Evolutionary conservation across 768 basidiomycete genomes (phyloP).

Genomic region (Pleurotus platypus): DNA sequence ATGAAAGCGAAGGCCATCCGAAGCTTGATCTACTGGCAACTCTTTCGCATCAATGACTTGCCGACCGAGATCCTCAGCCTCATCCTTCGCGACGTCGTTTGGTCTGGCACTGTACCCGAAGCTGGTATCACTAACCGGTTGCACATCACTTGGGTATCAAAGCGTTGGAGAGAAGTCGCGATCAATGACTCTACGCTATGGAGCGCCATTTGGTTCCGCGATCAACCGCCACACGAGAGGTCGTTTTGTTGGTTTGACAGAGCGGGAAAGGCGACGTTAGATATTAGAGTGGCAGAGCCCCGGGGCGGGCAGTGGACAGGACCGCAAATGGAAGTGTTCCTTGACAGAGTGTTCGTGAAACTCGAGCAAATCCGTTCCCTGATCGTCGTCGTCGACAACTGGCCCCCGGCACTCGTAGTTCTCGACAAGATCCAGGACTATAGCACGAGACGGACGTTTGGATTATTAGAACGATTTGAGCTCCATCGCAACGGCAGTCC

Average conservation of each 20-base stretch:
- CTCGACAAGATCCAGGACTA: conserved; percentile 44
- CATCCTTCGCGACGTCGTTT: conserved; percentile 59
- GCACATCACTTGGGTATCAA: conserved; percentile 56
- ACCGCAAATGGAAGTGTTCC: conserved; percentile 40
- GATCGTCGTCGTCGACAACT: conserved; percentile 52
- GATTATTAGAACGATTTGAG: conserved; percentile 60
- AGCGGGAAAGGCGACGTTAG: conserved; percentile 50
- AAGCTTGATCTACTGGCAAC: conserved; percentile 24
- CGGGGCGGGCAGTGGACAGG: conserved; percentile 25
- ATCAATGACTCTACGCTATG: conserved; percentile 50
- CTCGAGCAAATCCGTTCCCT: conserved; percentile 57
- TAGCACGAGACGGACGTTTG: conserved; percentile 27
- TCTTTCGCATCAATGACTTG: conserved; percentile 58
- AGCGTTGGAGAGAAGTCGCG: conserved; percentile 47
- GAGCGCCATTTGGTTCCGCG: conserved; percentile 66
- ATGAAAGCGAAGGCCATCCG: conserved; percentile 23
- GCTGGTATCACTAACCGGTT: conserved; percentile 38
- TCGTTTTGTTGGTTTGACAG: conserved; percentile 57
- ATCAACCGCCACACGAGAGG: conserved; percentile 43
- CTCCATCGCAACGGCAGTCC: conserved; percentile 54
- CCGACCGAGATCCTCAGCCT: conserved; percentile 63
- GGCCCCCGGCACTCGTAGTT: conserved; percentile 49
- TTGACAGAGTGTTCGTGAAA: conserved; percentile 48
- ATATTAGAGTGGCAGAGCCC: conserved; percentile 56
- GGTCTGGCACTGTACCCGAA: conserved; percentile 39